A percentile compares a stretch with the other conserved stretches of the same genome.
These are phyloP conservation scores for Pyrenochaeta sp. DNA, from an alignment of 2,329 filamentous ascomycete species.

Conservation along the genomic window DNA sequence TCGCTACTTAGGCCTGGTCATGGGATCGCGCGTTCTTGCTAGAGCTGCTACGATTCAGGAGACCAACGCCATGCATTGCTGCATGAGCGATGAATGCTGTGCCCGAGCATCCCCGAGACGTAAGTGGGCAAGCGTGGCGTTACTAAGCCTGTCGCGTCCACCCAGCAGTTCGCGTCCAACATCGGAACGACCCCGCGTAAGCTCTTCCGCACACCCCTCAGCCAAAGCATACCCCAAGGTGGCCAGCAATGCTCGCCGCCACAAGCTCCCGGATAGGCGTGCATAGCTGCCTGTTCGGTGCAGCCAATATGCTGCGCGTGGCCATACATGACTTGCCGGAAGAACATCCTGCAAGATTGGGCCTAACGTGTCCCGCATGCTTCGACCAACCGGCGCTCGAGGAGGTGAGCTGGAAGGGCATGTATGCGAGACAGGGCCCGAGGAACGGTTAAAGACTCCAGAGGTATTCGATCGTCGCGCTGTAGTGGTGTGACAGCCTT, in stretches of 20 bases:
- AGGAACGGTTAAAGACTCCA: slow-evolving; percentile 42
- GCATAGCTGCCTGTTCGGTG: slow-evolving; percentile 11
- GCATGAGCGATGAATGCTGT: background rate
- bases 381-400: slow-evolving; percentile 16
- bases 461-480: slow-evolving; percentile 24
- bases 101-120: background rate
- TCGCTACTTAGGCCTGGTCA: slow-evolving; percentile 14
- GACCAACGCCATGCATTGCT: background rate
- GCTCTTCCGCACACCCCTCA: slow-evolving; percentile 25
- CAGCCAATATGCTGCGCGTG: slow-evolving; percentile 12
- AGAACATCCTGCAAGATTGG: background rate
- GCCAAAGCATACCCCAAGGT: slow-evolving; percentile 20
- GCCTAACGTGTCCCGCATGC: slow-evolving; percentile 19
- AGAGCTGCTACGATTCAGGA: slow-evolving; percentile 1
- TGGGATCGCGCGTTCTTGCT: slow-evolving; percentile 17
- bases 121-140: background rate
- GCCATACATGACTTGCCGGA: slow-evolving; percentile 8
- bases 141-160: background rate
- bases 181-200: slow-evolving; percentile 25
- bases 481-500: slow-evolving; percentile 23
- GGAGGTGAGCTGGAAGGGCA: slow-evolving; percentile 2
- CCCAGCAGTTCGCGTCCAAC: background rate
- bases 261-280: slow-evolving; percentile 14
- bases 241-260: background rate
- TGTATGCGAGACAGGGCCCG: slow-evolving; percentile 13